phyloP scores from a whole-genome alignment of 768 basidiomycete genomes.

The Dioszegia aurantiaca region DNA sequence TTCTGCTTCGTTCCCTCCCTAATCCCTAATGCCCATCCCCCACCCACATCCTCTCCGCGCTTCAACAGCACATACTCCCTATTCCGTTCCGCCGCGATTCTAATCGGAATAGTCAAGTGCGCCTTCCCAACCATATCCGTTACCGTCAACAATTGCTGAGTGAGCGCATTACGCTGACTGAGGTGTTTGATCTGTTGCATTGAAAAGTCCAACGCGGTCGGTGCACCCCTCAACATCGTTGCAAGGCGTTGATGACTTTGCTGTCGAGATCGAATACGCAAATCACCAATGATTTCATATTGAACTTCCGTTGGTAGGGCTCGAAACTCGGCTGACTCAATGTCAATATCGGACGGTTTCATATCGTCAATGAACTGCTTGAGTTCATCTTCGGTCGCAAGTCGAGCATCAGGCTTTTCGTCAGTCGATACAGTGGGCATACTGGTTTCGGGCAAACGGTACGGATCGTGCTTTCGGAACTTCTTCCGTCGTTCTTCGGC shows the following conservation, averaged over 20 bases:
- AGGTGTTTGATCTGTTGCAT: conserved; percentile 91
- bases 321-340: conserved; percentile 81
- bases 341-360: conserved; percentile 91
- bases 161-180: conserved; percentile 80
- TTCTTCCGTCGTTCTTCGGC: conserved; percentile 51
- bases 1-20: conserved; percentile 79
- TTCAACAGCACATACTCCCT: conserved; percentile 92
- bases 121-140: conserved; percentile 91
- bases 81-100: conserved; percentile 93
- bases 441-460: conserved; percentile 74
- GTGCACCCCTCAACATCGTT: conserved; percentile 75
- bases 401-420: conserved; percentile 71
- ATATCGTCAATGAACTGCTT: conserved; percentile 91
- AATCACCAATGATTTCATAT: conserved; percentile 96
- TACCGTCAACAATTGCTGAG: conserved; percentile 86
- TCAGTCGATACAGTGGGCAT: conserved; percentile 45
- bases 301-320: conserved; percentile 93
- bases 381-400: conserved; percentile 95
- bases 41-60: conserved; percentile 71
- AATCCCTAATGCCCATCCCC: conserved; percentile 93
- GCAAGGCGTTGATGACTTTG: conserved; percentile 87
- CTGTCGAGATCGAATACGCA: conserved; percentile 89
- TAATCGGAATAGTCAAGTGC: conserved; percentile 75
- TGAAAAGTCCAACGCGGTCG: conserved; percentile 89
- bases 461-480: conserved; percentile 66